Evolutionary conservation across 2,329 filamentous ascomycete species (phyloP), one percentile per base, ranked within the genome.

Genomic region (Colletotrichum lentis): DNA sequence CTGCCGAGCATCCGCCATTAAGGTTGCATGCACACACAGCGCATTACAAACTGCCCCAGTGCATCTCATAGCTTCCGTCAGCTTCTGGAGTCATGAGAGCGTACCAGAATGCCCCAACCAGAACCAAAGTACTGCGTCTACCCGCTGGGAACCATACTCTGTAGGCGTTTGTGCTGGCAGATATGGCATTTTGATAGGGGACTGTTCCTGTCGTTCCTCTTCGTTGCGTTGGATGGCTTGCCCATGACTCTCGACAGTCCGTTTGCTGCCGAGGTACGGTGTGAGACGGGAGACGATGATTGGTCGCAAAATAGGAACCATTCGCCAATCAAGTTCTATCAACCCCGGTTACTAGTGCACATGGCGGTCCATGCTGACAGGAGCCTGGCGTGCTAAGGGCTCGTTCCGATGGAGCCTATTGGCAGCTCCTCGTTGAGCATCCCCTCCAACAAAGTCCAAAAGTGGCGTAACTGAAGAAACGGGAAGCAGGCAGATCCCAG

Each of bases 341-440:
- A 31, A 63, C 59, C 64, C 64, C 27, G 22, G 64, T n/a, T 35
- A 52, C 27, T 31, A 31, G 27, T 31, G 7, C 53, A 47, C 64
- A 63, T 58, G 52, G 59, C 53, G 59, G 53, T 37, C 59, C 53
- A 50, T 47, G 47, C 53, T 68, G 62, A 68, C 55, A 68, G 62
- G 24, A 65, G 55, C 16, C 43, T 24, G 55, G 62, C 50, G 50
- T 66, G 55, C 62, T 41, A 61, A 49, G 39, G 56, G 62, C 39
- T 58, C 50, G 35, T 69, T 69, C 66, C 62, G 62, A 69, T 66
- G 66, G 66, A 61, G 55, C 62, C 50, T 56, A 66, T 69, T 69
- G 62, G 66, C 44, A 65, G 27, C 22, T 37, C 49, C 31, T 44
- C 52, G 37, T 43, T 16, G 43, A 54, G 16, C 54, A 12, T 41